Evolutionary conservation across 2,329 filamentous ascomycete species (phyloP).

Genomic region (Coniochaeta sp.): DNA sequence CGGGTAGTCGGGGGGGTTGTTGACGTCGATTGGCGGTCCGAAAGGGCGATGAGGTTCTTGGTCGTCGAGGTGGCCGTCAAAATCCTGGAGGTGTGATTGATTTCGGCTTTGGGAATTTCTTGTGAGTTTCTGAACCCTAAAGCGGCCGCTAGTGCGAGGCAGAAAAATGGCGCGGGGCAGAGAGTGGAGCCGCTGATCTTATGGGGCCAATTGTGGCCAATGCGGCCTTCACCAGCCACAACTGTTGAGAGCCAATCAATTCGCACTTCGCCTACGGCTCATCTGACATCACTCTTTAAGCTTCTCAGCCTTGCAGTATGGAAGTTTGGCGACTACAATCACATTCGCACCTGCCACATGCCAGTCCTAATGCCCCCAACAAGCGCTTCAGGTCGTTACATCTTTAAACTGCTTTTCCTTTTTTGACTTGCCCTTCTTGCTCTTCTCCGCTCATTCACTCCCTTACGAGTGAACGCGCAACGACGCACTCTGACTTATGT

Average conservation of each 20-base stretch:
- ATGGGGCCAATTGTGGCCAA: neutral
- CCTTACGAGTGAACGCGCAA: too few relatives aligned
- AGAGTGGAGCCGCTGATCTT: neutral
- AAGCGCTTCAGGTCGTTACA: too few relatives aligned
- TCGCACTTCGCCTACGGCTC: too few relatives aligned
- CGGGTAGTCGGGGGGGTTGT: slow-evolving; percentile 13
- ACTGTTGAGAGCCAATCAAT: neutral
- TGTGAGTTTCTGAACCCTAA: too few relatives aligned
- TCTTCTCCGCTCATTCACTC: too few relatives aligned
- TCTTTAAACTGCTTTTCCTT: neutral
- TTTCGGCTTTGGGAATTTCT: too few relatives aligned
- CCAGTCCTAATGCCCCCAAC: neutral
- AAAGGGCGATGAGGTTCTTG: slow-evolving; percentile 21
- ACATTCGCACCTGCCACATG: neutral
- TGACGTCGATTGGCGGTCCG: slow-evolving; percentile 4
- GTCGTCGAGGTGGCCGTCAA: slow-evolving; percentile 3
- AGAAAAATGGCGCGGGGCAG: neutral
- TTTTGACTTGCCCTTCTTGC: too few relatives aligned
- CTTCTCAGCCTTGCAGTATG: neutral
- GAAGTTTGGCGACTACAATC: neutral
- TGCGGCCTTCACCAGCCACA: neutral
- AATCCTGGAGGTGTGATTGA: slow-evolving; percentile 1
- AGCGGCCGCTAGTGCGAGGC: neutral
- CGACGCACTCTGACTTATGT: too few relatives aligned
- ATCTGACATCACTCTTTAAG: neutral